These are phyloP conservation scores for Teratosphaeria destructans DNA, from an alignment of 2,329 filamentous ascomycete species.

Conservation along the genomic window DNA sequence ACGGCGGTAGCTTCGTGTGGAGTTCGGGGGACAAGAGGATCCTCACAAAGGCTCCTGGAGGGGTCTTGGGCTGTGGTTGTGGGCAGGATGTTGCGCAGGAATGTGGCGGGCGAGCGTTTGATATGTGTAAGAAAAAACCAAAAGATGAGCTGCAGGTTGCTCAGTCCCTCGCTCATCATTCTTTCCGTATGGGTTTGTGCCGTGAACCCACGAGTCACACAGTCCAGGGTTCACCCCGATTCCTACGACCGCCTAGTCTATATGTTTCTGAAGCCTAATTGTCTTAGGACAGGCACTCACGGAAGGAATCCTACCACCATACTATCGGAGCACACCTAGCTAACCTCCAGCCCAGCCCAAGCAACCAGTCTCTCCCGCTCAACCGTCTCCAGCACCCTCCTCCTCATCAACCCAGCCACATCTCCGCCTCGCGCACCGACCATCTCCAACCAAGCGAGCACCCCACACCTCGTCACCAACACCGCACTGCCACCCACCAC, in stretches of 20 bases:
- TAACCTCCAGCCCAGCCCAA: constrained; percentile 42
- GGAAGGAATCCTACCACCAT: background rate
- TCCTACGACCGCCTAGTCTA: no score
- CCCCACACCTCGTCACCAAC: constrained; percentile 65
- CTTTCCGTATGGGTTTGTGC: background rate
- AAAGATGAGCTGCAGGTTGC: background rate
- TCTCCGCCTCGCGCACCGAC: constrained; percentile 39
- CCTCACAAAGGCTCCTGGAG: background rate
- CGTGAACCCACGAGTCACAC: no score
- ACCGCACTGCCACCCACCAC: constrained; percentile 67
- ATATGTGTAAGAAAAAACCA: background rate
- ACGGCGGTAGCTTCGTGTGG: background rate
- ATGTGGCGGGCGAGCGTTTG: background rate
- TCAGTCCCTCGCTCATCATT: background rate
- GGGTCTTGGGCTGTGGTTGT: background rate
- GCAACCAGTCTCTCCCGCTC: constrained; percentile 53
- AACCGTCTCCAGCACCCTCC: constrained; percentile 52
- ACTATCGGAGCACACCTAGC: background rate
- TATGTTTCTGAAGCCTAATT: no score
- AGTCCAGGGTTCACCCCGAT: no score
- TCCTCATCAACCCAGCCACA: constrained; percentile 45
- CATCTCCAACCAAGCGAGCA: constrained; percentile 63
- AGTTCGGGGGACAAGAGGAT: background rate
- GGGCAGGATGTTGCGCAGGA: background rate
- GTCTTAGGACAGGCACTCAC: no score